These are phyloP conservation scores for Dictyostelium intermedium DNA, from an alignment of 78 protist genomes.

Conservation along the genomic window DNA sequence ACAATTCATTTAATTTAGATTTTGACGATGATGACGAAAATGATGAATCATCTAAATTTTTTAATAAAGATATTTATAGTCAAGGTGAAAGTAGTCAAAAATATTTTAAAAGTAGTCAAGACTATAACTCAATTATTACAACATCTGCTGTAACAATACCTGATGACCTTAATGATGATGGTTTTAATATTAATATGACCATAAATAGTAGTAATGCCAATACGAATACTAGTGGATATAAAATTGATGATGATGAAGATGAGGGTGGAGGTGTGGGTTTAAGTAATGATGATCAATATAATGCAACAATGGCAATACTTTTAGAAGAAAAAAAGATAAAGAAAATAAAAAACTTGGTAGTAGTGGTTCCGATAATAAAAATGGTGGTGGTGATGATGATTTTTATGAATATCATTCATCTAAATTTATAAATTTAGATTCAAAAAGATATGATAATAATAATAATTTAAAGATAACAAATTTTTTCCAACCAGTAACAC, in stretches of 20 bases:
- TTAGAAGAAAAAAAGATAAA: not conserved
- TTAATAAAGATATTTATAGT: not conserved
- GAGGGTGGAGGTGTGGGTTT: not conserved
- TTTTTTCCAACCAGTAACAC: not conserved
- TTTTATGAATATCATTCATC: not conserved
- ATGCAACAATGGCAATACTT: not conserved
- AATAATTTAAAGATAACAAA: not conserved
- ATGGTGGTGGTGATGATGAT: not conserved
- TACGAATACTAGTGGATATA: not conserved
- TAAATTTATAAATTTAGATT: not conserved
- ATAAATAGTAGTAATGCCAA: not conserved
- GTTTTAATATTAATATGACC: not conserved
- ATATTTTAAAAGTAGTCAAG: conserved; percentile 6
- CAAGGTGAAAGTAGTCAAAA: not conserved
- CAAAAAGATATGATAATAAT: not conserved
- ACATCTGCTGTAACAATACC: not conserved
- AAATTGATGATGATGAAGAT: not conserved
- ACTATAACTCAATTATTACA: not conserved
- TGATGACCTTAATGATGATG: not conserved
- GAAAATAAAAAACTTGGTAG: not conserved
- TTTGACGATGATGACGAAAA: not conserved
- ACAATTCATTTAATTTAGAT: not conserved
- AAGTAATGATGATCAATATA: not conserved
- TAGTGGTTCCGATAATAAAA: no score
- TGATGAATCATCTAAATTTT: not conserved